Base-by-base conservation (phyloP, 768 basidiomycete genomes). In the Russula abietina region DNA sequence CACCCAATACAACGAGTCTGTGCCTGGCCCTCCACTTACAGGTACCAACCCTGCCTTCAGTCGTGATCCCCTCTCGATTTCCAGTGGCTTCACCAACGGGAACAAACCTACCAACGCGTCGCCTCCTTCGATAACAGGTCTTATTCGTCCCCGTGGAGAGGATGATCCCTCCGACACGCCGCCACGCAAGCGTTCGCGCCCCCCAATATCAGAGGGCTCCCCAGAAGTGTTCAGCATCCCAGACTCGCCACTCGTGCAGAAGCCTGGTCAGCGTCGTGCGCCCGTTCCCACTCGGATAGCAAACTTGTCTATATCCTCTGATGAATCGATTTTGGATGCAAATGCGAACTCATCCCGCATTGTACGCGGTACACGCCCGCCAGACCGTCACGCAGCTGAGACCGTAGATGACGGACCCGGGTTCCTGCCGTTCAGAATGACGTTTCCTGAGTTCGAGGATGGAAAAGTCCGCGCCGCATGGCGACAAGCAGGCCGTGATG, bases 131-230 rank as follows among this genome's bases (percentile, higher is more conserved):
- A 71, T 73, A 69, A 74, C 71, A 26, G 72, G 69, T n/a, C 75
- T 74, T 64, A 72, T 75, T 38, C 75, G 76, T 58, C 72, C 75
- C 56, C 65, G 73, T 45, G 75, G 75, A 19, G 73, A 75, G 51
- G 71, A 75, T 55, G 79, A 81, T 41, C 74, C 69, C 57, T 63
- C 70, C 48, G 70, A 68, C 62, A 87, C 83, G 16, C 87, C 84
- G 43, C 88, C 89, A 55, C 83, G 85, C 62, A 91, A 91, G 76
- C 83, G 83, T 67, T 85, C 89, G 71, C 78, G 77, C 63, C 85
- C 85, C 32, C 72, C 74, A 55, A 73, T 75, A 26, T 50, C 69
- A 26, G 59, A 67, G 55, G 76, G 77, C 67, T 68, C 71, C 70
- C 60, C 75, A 72, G 71, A 77, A 75, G 69, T 80, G 76, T 52